Evolutionary conservation across 805 yeast genomes (phyloP).

Genomic region (Myxozyma kluyveri): DNA sequence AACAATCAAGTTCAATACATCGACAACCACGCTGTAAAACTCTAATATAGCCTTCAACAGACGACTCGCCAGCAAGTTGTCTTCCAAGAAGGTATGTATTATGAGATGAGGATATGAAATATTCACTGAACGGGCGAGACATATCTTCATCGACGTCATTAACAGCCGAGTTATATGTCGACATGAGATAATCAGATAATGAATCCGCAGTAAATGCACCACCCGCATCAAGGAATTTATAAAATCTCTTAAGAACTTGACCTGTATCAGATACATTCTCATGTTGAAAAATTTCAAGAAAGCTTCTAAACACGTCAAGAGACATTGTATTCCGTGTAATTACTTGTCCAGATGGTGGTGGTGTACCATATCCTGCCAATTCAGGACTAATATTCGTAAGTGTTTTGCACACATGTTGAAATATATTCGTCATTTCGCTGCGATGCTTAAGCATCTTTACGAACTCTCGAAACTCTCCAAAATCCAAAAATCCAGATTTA

Average conservation of each 20-base stretch:
- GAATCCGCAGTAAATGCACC: conserved; percentile 33
- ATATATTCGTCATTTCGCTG: conserved; percentile 56
- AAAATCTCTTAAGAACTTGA: conserved; percentile 40
- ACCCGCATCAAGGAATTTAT: conserved; percentile 39
- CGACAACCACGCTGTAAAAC: conserved; percentile 90
- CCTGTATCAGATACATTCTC: conserved; percentile 28
- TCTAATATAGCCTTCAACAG: conserved; percentile 83
- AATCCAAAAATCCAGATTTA: conserved; percentile 54
- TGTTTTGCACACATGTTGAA: conserved; percentile 40
- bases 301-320: conserved; percentile 35
- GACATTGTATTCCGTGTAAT: conserved; percentile 15
- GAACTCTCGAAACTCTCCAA: conserved; percentile 71
- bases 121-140: conserved; percentile 72
- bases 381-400: conserved; percentile 13
- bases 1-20: conserved; percentile 90
- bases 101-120: conserved; percentile 89
- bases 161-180: conserved; percentile 33
- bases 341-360: not conserved
- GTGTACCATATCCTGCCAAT: conserved; percentile 8
- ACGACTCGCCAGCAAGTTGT: conserved; percentile 82
- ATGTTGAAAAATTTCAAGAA: conserved; percentile 49
- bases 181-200: conserved; percentile 44
- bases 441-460: conserved; percentile 66
- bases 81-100: conserved; percentile 88
- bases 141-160: conserved; percentile 41